These are phyloP conservation scores for Abelmoschus esculentus DNA, from an alignment of 345 rosid species.

Conservation along the genomic window DNA sequence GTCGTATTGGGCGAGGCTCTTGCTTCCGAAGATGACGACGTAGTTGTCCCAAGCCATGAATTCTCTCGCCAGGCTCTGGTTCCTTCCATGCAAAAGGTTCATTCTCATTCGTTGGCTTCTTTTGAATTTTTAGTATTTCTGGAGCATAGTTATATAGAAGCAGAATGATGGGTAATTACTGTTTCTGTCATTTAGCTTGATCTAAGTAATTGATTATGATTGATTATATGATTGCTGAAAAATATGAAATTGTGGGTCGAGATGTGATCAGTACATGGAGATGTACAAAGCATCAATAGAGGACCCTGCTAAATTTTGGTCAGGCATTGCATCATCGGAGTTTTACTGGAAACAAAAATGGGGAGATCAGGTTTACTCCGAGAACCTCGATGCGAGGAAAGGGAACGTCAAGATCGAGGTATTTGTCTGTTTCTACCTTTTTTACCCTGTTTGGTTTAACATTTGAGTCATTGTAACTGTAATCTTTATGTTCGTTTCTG, in stretches of 20 bases:
- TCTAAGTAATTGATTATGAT: not conserved
- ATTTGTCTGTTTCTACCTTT: not conserved
- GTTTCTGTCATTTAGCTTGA: not conserved
- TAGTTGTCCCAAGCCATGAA: conserved; percentile 56
- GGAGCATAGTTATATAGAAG: not conserved
- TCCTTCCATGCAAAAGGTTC: conserved; percentile 69
- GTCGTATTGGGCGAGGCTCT: conserved; percentile 71
- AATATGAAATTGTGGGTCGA: not conserved
- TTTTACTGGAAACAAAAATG: conserved; percentile 85
- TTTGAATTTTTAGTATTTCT: not conserved
- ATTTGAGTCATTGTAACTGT: not conserved
- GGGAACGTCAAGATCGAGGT: conserved; percentile 73
- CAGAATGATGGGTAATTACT: not conserved
- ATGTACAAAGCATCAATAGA: conserved; percentile 71
- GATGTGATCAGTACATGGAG: conserved; percentile 61
- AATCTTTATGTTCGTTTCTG: not conserved
- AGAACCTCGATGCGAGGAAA: conserved; percentile 73
- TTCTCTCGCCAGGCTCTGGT: conserved; percentile 68
- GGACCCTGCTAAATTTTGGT: conserved; percentile 93
- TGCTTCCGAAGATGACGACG: conserved; percentile 84
- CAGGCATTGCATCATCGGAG: conserved; percentile 73
- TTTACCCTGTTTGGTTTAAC: not conserved
- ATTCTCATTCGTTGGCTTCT: not conserved
- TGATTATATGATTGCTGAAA: not conserved
- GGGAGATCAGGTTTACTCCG: conserved; percentile 48